These are phyloP conservation scores for Pythium coloratum DNA, from an alignment of 352 stramenopile species.

Conservation along the genomic window DNA sequence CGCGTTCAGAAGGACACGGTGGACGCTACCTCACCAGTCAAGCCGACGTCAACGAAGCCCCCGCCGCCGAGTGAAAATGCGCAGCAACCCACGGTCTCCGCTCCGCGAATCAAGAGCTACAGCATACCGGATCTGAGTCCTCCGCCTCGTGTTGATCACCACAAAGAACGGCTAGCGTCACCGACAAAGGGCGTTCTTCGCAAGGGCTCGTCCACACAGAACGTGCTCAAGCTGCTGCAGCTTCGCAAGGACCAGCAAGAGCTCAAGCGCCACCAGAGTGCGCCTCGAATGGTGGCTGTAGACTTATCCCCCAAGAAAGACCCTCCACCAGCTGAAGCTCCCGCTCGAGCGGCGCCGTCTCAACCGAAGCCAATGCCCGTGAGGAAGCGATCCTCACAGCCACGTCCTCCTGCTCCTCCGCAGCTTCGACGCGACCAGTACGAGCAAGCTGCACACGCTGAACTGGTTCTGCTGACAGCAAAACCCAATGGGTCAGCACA, in stretches of 20 bases:
- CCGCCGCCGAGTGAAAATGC: not conserved
- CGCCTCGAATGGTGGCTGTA: slow-evolving; percentile 14
- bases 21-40: not conserved
- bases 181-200: not conserved
- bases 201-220: slow-evolving; percentile 31
- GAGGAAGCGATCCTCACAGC: not conserved
- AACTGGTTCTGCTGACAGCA: slow-evolving; percentile 14
- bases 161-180: not conserved
- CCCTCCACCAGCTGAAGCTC: not conserved
- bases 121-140: not conserved
- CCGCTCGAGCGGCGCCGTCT: not conserved
- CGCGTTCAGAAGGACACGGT: not conserved
- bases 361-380: not conserved
- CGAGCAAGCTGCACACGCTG: not conserved
- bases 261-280: slow-evolving; percentile 22
- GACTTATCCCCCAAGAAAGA: not conserved
- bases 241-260: slow-evolving; percentile 37
- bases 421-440: slow-evolving; percentile 13
- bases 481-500: not conserved
- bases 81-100: not conserved
- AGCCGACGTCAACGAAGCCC: not conserved
- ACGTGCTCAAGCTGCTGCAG: slow-evolving; percentile 55
- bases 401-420: not conserved
- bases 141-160: not conserved
- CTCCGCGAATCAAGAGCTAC: not conserved